Base-by-base conservation (phyloP, 129 eudicot species). In the Helianthus tuberosus region DNA sequence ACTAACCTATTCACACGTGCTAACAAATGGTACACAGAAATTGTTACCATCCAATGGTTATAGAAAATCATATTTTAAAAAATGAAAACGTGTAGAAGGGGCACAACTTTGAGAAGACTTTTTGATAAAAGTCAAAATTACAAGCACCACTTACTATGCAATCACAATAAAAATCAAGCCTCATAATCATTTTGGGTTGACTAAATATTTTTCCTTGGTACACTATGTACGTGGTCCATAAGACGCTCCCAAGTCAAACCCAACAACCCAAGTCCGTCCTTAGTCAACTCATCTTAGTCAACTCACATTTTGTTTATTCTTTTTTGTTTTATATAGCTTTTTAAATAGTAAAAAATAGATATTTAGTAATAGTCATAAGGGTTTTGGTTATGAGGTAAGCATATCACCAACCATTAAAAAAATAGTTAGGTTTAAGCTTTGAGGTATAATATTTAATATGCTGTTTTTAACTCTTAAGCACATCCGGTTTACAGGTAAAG, bases 91-190 rank as follows among this genome's bases (percentile, higher is more conserved):
- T 66, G 47, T 3, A 23, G 52, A 51, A 52, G 47, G 58, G 65
- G 20, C 69, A 14, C 64, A 51, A 75, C 32, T 23, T 35, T 64
- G 51, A 6, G 47, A 55, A 76, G 80, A 67, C 68, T 66, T 55
- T 76, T 14, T 43, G 14, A 5, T 66, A 13, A 64, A 75, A 76
- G 80, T 76, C 80, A 76, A 77, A 77, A 48, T 69, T 13, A 77
- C 64, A 32, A 69, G 71, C 81, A 69, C 76, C 81, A 77, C 67
- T 69, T 77, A 77, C 70, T 77, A 59, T 69, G 81, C 64, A 47
- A 17, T 43, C 47, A 27, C 16, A n/a, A 59, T 69, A 69, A 77
- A 76, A 11, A 51, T 77, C 80, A 67, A 68, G 7, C 48, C 5
- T 36, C 63, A 48, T 41, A 77, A 77, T 77, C 76, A 77, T 77